Conservation (phyloP, 805 yeast species). For the Metschnikowia henanensis region DNA sequence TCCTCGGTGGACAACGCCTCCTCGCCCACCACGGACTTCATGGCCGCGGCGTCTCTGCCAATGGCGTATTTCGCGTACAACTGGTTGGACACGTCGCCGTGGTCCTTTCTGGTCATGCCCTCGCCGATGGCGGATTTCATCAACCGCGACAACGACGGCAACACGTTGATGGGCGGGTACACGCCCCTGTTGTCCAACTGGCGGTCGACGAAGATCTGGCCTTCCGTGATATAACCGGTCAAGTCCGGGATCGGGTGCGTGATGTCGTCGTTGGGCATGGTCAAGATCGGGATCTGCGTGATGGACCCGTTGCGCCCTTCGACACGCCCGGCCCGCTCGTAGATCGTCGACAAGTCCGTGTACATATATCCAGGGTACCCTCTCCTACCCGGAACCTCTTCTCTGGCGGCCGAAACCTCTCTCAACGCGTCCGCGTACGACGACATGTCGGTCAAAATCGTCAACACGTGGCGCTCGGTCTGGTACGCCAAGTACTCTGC, state of each 20-base stretch:
- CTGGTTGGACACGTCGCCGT: conserved; percentile 99
- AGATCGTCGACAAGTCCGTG: conserved; percentile 97
- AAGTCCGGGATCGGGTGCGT: conserved; percentile 99
- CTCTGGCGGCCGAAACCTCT: conserved; percentile 99
- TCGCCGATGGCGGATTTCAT: conserved; percentile 99
- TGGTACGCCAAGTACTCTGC: conserved; percentile 99
- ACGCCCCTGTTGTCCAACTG: conserved; percentile 95
- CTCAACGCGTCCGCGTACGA: conserved; percentile 99
- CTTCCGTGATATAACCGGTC: conserved; percentile 99
- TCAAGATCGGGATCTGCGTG: conserved; percentile 97
- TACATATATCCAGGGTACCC: conserved; percentile 99
- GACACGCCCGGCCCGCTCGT: conserved; percentile 99
- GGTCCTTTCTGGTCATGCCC: conserved; percentile 99
- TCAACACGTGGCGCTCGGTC: conserved; percentile 98
- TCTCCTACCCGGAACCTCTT: conserved; percentile 99
- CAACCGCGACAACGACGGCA: conserved; percentile 95
- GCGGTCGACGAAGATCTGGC: conserved; percentile 97
- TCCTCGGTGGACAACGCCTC: conserved; percentile 98
- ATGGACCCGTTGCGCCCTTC: conserved; percentile 99
- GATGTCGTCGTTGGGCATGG: conserved; percentile 99
- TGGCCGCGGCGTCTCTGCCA: conserved; percentile 99
- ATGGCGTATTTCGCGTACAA: conserved; percentile 98
- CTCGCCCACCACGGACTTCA: conserved; percentile 99
- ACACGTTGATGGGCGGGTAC: conserved; percentile 98
- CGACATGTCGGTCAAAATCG: conserved; percentile 98